phyloP scores from a whole-genome alignment of 2,329 filamentous ascomycete species.

The Pseudopithomyces chartarum region DNA sequence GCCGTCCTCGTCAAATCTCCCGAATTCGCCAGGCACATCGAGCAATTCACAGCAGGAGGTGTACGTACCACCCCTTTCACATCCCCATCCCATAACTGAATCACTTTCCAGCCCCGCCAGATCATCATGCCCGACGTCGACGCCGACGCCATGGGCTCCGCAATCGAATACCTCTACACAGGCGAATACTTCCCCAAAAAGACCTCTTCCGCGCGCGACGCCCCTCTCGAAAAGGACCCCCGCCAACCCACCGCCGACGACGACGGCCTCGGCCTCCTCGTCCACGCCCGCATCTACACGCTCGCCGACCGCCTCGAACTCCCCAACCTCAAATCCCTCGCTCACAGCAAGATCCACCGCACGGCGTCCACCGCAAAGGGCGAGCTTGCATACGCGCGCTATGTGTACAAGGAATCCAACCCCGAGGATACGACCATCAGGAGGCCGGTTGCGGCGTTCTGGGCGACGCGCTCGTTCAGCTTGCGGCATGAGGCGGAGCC shows the following conservation, averaged over 20 bases:
- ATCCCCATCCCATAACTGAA: background rate
- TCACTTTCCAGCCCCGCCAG: slow-evolving; percentile 59
- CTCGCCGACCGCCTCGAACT: slow-evolving; percentile 78
- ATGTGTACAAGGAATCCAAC: slow-evolving; percentile 79
- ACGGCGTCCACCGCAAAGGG: slow-evolving; percentile 85
- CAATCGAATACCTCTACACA: slow-evolving; percentile 84
- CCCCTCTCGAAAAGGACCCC: slow-evolving; percentile 72
- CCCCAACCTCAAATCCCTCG: slow-evolving; percentile 71
- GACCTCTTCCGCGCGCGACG: slow-evolving; percentile 65
- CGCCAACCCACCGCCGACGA: slow-evolving; percentile 70
- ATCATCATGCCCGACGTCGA: slow-evolving; percentile 72
- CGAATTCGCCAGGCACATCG: slow-evolving; percentile 69
- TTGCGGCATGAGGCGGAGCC: slow-evolving; percentile 83
- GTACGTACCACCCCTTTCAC: slow-evolving; percentile 51
- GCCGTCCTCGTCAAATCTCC: slow-evolving; percentile 75
- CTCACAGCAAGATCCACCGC: slow-evolving; percentile 89
- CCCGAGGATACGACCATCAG: slow-evolving; percentile 74
- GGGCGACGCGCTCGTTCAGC: slow-evolving; percentile 80
- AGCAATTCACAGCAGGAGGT: slow-evolving; percentile 64
- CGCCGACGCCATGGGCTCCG: slow-evolving; percentile 75
- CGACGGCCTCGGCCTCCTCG: slow-evolving; percentile 81
- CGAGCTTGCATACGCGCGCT: slow-evolving; percentile 90
- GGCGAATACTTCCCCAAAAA: slow-evolving; percentile 79
- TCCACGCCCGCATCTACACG: slow-evolving; percentile 88
- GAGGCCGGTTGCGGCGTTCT: slow-evolving; percentile 86